Conservation (phyloP, 1,284 basidiomycete species). For the Trichosporon asahii region DNA sequence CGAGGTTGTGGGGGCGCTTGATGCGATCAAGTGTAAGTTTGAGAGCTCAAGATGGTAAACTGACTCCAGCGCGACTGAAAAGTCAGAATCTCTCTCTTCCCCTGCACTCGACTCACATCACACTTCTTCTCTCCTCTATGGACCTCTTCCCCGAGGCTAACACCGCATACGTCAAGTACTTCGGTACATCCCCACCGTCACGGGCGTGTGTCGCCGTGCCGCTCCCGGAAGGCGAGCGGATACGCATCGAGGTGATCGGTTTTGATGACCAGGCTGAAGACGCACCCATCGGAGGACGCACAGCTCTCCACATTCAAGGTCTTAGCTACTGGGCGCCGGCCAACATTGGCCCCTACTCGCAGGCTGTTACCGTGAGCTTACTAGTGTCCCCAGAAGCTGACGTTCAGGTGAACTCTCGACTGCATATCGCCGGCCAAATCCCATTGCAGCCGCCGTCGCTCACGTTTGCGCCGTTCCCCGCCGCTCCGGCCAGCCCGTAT, state of each 20-base stretch:
- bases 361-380: slow-evolving; percentile 72
- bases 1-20: slow-evolving; percentile 38
- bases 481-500: slow-evolving; percentile 28
- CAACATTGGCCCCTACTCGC: slow-evolving; percentile 98
- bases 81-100: slow-evolving; percentile 58
- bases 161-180: slow-evolving; percentile 70
- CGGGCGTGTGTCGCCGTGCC: slow-evolving; percentile 84
- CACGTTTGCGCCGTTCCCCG: slow-evolving; percentile 60
- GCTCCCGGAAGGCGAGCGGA: slow-evolving; percentile 59
- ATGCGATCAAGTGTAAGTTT: slow-evolving; percentile 54
- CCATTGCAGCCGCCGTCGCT: slow-evolving; percentile 76
- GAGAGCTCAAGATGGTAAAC: neutral
- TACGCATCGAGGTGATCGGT: slow-evolving; percentile 75
- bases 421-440: slow-evolving; percentile 93
- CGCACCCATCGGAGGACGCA: slow-evolving; percentile 46
- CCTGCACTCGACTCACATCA: slow-evolving; percentile 68
- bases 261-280: slow-evolving; percentile 47
- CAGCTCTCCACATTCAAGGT: slow-evolving; percentile 87
- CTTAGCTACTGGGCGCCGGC: slow-evolving; percentile 98
- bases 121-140: slow-evolving; percentile 79
- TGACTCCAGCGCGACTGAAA: slow-evolving; percentile 56
- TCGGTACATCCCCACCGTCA: slow-evolving; percentile 86
- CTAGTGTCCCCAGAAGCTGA: neutral
- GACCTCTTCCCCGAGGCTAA: slow-evolving; percentile 71
- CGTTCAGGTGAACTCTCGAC: slow-evolving; percentile 63